Percentiles rank a stretch among this genome's conserved stretches.
phyloP scores from a whole-genome alignment of 352 stramenopile genomes.

The Peronospora belbahrii region DNA sequence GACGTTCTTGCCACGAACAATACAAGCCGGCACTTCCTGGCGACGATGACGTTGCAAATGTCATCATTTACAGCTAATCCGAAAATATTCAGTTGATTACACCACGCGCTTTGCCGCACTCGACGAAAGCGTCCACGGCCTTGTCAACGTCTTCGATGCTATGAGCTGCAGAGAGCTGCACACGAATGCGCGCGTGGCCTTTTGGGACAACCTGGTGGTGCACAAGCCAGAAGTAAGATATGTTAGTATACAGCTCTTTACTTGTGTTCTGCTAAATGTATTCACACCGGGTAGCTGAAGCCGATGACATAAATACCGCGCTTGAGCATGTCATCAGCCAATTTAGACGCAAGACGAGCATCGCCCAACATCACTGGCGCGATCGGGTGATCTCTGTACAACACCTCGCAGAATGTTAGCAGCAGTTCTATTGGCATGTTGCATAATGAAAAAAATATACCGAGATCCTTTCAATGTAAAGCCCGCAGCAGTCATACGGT shows the following conservation, averaged over 20 bases:
- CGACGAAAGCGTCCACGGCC: slow-evolving; percentile 88
- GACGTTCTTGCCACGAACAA: slow-evolving; percentile 40
- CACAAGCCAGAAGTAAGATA: neutral
- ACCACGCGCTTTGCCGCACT: slow-evolving; percentile 78
- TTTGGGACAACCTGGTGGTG: slow-evolving; percentile 78
- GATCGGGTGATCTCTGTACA: slow-evolving; percentile 80
- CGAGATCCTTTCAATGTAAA: slow-evolving; percentile 85
- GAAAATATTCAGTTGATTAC: slow-evolving; percentile 40
- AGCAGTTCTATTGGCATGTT: neutral
- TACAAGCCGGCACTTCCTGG: slow-evolving; percentile 35
- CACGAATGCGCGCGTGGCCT: slow-evolving; percentile 87
- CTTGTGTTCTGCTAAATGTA: neutral
- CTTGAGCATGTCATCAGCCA: slow-evolving; percentile 90
- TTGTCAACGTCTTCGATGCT: slow-evolving; percentile 88
- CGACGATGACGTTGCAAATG: slow-evolving; percentile 6
- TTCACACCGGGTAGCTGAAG: slow-evolving; percentile 88
- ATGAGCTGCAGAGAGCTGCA: slow-evolving; percentile 89
- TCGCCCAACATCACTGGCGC: slow-evolving; percentile 90
- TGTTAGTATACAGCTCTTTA: neutral
- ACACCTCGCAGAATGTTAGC: slow-evolving; percentile 1
- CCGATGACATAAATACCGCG: slow-evolving; percentile 92
- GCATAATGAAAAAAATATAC: slow-evolving; percentile 18
- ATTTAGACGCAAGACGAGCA: slow-evolving; percentile 78
- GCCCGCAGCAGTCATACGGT: slow-evolving; percentile 85
- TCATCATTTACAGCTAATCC: slow-evolving; percentile 10